phyloP scores from a whole-genome alignment of 495 filamentous ascomycete genomes.

The Letharia lupina region DNA sequence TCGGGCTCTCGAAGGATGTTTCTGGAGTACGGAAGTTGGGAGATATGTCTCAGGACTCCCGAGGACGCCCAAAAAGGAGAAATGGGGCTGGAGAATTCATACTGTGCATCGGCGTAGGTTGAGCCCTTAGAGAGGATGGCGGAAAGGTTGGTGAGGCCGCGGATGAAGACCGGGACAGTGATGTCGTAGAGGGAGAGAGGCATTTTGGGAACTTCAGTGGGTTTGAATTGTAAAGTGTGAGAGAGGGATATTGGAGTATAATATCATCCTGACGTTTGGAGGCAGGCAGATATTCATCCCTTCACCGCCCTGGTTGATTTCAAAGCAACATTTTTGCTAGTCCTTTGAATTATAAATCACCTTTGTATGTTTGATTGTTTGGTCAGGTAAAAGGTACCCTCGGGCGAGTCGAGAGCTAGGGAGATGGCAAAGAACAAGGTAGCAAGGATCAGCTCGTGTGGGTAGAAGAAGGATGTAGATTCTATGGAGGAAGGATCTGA shows the following conservation, averaged over 20 bases:
- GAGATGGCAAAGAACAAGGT: too few species aligned
- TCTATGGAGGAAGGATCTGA: too few species aligned
- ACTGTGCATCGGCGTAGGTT: not conserved
- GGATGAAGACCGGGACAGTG: slow-evolving; percentile 2
- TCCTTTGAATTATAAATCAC: not conserved
- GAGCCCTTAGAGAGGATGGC: slow-evolving; percentile 2
- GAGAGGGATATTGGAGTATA: not conserved
- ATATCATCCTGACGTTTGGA: not conserved
- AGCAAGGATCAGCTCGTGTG: too few species aligned
- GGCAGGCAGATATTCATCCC: not conserved
- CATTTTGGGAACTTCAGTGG: not conserved
- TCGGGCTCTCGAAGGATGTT: not conserved
- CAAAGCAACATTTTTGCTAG: not conserved
- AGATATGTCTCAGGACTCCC: not conserved
- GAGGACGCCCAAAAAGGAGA: not conserved
- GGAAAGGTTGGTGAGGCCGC: not conserved
- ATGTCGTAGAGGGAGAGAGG: slow-evolving; percentile 10
- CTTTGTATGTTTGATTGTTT: not conserved
- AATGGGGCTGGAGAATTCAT: not conserved
- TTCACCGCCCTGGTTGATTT: not conserved
- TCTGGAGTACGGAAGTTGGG: not conserved
- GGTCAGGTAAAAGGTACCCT: not conserved
- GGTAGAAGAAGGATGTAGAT: too few species aligned
- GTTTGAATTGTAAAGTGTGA: not conserved
- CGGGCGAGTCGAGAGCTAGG: not conserved